Evolutionary conservation across 805 yeast species (phyloP).

Genomic region (Nakazawaea ishiwadae): DNA sequence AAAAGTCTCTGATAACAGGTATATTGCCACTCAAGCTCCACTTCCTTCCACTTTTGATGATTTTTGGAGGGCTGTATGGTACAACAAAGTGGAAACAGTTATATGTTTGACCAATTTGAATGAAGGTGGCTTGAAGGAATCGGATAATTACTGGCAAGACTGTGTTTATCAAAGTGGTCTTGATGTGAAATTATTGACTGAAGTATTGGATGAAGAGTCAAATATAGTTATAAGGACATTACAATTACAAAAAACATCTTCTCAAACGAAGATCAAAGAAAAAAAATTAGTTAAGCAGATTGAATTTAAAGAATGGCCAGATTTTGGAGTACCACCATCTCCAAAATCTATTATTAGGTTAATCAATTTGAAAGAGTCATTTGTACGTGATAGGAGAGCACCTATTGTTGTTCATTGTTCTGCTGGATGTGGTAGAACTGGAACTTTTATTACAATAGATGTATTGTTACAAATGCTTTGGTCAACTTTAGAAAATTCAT

Average conservation of each 20-base stretch:
- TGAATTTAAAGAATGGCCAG: constrained; percentile 42
- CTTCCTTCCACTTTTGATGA: constrained; percentile 35
- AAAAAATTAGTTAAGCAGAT: constrained; percentile 29
- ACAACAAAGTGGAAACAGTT: constrained; percentile 30
- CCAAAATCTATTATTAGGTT: constrained; percentile 28
- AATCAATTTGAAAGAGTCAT: constrained; percentile 27
- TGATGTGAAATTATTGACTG: constrained; percentile 5
- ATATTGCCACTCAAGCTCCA: constrained; percentile 44
- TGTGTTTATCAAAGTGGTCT: constrained; percentile 15
- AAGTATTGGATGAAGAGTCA: constrained; percentile 10
- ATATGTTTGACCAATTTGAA: constrained; percentile 28
- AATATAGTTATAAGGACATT: constrained; percentile 15
- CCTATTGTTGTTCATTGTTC: constrained; percentile 47
- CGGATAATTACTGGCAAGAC: constrained; percentile 17
- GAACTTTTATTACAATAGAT: constrained; percentile 45
- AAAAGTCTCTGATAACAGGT: constrained; percentile 22
- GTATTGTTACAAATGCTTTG: constrained; percentile 24
- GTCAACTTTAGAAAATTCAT: neutral
- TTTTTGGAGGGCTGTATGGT: constrained; percentile 36
- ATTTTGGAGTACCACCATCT: constrained; percentile 37
- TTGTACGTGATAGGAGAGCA: constrained; percentile 4
- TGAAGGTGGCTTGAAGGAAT: constrained; percentile 20
- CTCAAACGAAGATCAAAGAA: neutral
- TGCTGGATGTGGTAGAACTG: constrained; percentile 59
- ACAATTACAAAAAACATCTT: constrained; percentile 12